Base-by-base conservation (phyloP, 192 early-diverging fungal genomes). In the Cetraspora pellucida region DNA sequence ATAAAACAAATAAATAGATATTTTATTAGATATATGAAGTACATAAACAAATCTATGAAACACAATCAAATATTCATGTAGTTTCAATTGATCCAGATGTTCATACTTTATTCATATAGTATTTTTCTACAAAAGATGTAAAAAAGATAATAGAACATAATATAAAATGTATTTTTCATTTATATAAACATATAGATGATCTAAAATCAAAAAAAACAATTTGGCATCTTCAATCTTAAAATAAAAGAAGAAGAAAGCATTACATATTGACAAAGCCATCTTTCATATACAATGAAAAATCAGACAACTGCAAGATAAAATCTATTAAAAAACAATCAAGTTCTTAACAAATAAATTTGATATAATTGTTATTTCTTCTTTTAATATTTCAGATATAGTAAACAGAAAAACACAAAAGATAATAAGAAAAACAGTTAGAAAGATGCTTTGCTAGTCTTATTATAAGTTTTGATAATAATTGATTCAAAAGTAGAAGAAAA, bases 371-470 rank as follows among this genome's bases (percentile, higher is more conserved):
- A 72, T 72, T 72, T 30, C 28, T 28, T 30, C 64, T 66, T 72
- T 72, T 27, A 28, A 54, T 10, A 30, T 72, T 72, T 57, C 69
- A 68, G 19, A n/a, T 47, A 67, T 68, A 6, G 43, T 68, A 19
- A 68, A 68, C 66, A 49, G 66, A 68, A 68, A 49, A 68, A 27
- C 14, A 68, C 14, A n/a, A 68, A 68, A 68, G 44, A 68, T 68
- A 68, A 47, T 3, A 49, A 45, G 46, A n/a, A 46, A 44, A 68
- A 68, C 44, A 5, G 44, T 25, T 68, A 49, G 44, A 71, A 72
- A 57, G 30, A 72, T 72, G 70, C 70, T 57, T 72, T 72, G 52
- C 37, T 72, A 50, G 9, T 55, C 9, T 55, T 28, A 72, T 72
- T n/a, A n/a, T n/a, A n/a, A n/a, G n/a, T n/a, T n/a, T n/a, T n/a